Evolutionary conservation across 2,329 filamentous ascomycete genomes (phyloP), one percentile per base, ranked within the genome.

Genomic region (Cylindrodendrum hubeiense): DNA sequence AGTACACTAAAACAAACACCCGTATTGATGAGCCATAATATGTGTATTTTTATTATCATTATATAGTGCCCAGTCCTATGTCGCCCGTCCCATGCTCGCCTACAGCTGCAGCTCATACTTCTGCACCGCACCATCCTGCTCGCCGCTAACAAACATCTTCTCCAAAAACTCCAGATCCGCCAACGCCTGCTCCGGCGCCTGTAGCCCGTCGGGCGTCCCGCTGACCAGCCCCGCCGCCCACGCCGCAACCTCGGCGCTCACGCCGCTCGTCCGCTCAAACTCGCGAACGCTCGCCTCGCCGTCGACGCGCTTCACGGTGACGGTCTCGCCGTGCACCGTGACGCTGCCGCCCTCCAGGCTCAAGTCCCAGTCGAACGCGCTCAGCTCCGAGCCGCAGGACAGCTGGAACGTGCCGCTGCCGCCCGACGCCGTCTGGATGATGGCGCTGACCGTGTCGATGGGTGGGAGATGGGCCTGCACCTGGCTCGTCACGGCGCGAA

Each of bases 381-480:
- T 79, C 67, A 87, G 74, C 9, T 83, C 85, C 8, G 87, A 87
- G 2, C 90, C 89, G 57, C 86, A 86, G 2, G 84, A 87, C n/a
- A 87, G 78, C 59, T 83, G 81, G 52, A 91, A 85, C 5, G 85
- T 87, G 2, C 90, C 90, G 1, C 83, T 82, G 2, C 80, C 82
- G 3, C 89, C 89, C 26, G 82, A 84, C 62, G 80, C 81, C 2
- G 88, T 84, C 73, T 82, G 84, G 39, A 90, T 68, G 2, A 87
- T 82, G 10, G 88, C 88, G 71, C 89, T 86, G 54, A 93, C 80
- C 2, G 90, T 91, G 74, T 94, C 91, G 1, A 91, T 83, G 0
- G 91, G 91, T 5, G 87, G 84, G 9, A 94, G 81, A 70, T 90
- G 83, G 57, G 82, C 75, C 66, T 87, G 84, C 50, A 87, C 78